Percentiles rank a stretch among this genome's conserved stretches.
These are phyloP conservation scores for Boletus vermiculosoides DNA, from an alignment of 768 basidiomycete species.

Conservation along the genomic window DNA sequence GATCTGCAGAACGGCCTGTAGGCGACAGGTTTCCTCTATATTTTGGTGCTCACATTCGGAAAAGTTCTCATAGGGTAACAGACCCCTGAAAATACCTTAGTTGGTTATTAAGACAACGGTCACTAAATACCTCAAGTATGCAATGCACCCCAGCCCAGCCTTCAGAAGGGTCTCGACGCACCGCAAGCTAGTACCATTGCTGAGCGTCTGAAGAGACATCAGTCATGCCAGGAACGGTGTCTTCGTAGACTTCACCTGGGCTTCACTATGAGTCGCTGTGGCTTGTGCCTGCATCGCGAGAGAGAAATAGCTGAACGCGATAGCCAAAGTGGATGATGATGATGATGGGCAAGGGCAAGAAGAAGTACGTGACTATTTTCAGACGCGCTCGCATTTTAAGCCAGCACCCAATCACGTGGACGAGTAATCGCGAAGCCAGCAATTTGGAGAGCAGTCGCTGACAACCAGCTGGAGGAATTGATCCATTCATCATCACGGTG, in stretches of 20 bases:
- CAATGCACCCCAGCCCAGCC: slow-evolving; percentile 74
- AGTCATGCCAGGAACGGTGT: neutral
- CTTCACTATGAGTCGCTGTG: slow-evolving; percentile 17
- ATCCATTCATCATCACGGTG: neutral
- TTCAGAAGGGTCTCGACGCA: slow-evolving; percentile 70
- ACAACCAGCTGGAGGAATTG: neutral
- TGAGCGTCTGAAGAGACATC: slow-evolving; percentile 42
- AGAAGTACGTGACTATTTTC: neutral
- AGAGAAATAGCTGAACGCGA: neutral
- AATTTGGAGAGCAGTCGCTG: neutral
- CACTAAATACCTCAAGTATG: slow-evolving; percentile 59
- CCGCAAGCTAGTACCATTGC: slow-evolving; percentile 58
- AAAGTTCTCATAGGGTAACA: slow-evolving; percentile 81
- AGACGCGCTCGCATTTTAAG: slow-evolving; percentile 20
- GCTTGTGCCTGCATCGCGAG: slow-evolving; percentile 29
- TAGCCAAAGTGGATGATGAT: neutral
- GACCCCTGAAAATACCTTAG: slow-evolving; percentile 46
- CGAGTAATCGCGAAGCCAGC: neutral
- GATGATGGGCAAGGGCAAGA: neutral
- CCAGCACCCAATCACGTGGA: slow-evolving; percentile 22
- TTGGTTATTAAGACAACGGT: neutral
- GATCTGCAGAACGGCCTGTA: slow-evolving; percentile 16
- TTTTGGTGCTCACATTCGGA: slow-evolving; percentile 47
- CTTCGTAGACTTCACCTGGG: slow-evolving; percentile 19
- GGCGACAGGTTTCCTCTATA: neutral